Conservation (phyloP, 176 grass and related monocot species). For the Oryza meyeriana region DNA sequence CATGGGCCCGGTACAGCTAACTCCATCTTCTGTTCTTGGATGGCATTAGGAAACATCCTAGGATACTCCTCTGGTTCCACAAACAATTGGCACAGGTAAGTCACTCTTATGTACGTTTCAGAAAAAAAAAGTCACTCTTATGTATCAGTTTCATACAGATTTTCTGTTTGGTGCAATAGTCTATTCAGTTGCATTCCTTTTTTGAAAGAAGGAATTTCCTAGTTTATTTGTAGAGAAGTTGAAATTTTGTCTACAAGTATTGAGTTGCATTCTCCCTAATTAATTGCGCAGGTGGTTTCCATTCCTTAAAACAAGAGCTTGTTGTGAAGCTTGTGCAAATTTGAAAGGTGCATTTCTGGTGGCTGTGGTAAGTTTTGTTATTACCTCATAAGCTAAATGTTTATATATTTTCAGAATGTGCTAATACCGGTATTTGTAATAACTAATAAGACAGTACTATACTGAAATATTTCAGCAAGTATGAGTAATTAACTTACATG, state of each 20-base stretch:
- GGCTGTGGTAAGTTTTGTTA: slow-evolving; percentile 61
- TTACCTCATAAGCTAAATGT: background rate
- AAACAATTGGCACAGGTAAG: slow-evolving; percentile 72
- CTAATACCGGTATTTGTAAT: too few relatives aligned
- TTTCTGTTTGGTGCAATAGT: background rate
- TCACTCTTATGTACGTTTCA: background rate
- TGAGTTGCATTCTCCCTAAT: background rate
- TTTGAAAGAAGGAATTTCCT: background rate
- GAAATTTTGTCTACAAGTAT: background rate
- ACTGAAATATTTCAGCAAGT: background rate
- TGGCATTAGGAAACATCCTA: slow-evolving; percentile 93
- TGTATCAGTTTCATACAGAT: background rate
- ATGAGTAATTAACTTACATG: background rate
- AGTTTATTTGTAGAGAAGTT: background rate
- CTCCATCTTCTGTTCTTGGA: slow-evolving; percentile 95
- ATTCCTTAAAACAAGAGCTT: slow-evolving; percentile 73
- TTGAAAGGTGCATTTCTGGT: slow-evolving; percentile 86
- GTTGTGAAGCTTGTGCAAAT: slow-evolving; percentile 86
- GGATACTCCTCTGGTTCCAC: slow-evolving; percentile 91
- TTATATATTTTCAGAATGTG: background rate
- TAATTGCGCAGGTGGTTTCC: slow-evolving; percentile 69
- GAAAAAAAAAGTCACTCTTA: too few relatives aligned
- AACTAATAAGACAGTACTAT: background rate
- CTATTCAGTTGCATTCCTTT: background rate
- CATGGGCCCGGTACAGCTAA: slow-evolving; percentile 80